Evolutionary conservation across 2,329 filamentous ascomycete species (phyloP), one percentile per base, ranked within the genome.

Genomic region (Mollisiaceae sp.): DNA sequence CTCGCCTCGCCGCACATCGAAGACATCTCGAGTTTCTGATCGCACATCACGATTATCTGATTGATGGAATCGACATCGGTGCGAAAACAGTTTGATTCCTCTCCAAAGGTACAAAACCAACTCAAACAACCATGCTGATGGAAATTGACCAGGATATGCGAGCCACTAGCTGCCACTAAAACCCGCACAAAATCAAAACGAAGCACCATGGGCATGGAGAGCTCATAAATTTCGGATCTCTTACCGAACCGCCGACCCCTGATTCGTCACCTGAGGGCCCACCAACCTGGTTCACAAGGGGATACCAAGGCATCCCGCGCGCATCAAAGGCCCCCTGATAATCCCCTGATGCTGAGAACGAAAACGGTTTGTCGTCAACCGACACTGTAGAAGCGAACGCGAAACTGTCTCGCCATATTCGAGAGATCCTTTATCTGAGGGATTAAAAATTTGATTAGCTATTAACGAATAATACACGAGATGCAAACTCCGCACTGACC

Each of bases 51-150:
- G 59, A 57, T 22, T 20, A 22, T n/a, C 35, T 64, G 65, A 65
- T 62, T 67, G 65, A 64, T 67, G 65, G 62, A 67, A 66, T 67
- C 47, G 50, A 41, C 15, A 39, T 59, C 15, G 50, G 27, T 12
- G 11, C 50, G 12, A 54, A 24, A 54, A 35, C 50, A 54, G 50
- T 54, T 54, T 54, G 50, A 54, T 32, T 54, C 8, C 14, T 32
- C 50, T 35, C 50, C 50, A 54, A 24, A 54, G 5, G 32, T 11
- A 35, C 27, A 27, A 54, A 54, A 54, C 50, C 27, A 14, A 8
- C 11, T 54, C 50, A 54, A 35, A 54, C 50, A 18, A 54, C 2
- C 22, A 15, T 54, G 12, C 12, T 54, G 18, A 54, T 27, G 50
- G 22, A 54, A 54, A 54, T 54, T 54, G 24, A 11, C 50, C 12